phyloP scores from a whole-genome alignment of 2,329 filamentous ascomycete species.

The Ophiocordyceps polyrhachis-furcata region DNA sequence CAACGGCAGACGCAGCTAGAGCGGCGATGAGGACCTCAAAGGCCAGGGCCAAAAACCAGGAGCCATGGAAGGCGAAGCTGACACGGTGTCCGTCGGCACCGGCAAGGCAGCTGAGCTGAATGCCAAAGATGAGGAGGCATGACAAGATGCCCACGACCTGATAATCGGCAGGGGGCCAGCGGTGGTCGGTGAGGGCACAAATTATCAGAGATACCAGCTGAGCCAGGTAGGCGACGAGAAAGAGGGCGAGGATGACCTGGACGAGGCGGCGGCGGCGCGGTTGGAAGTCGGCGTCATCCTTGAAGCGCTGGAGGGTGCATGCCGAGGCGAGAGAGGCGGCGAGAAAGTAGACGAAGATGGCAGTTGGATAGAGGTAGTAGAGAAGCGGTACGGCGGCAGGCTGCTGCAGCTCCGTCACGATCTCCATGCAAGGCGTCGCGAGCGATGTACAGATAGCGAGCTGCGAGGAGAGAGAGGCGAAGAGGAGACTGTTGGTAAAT shows the following conservation, averaged over 20 bases:
- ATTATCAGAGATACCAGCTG: constrained; percentile 24
- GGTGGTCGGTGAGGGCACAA: constrained; percentile 13
- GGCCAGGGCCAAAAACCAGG: constrained; percentile 37
- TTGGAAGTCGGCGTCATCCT: constrained; percentile 5
- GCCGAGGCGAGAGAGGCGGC: constrained; percentile 29
- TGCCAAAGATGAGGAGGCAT: constrained; percentile 44
- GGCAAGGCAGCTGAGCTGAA: constrained; percentile 35
- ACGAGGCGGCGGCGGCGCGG: constrained; percentile 6
- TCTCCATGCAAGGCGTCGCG: constrained; percentile 6
- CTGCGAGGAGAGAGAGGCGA: neutral
- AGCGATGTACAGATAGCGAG: neutral
- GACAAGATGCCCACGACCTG: constrained; percentile 38
- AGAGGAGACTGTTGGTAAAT: no score
- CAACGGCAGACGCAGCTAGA: constrained; percentile 4
- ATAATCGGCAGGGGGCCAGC: constrained; percentile 26
- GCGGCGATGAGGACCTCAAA: constrained; percentile 32
- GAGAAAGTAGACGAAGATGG: constrained; percentile 38
- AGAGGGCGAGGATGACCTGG: constrained; percentile 24
- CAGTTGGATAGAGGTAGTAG: constrained; percentile 39
- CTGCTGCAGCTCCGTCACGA: constrained; percentile 2
- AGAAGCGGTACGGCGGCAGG: constrained; percentile 21
- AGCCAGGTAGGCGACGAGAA: constrained; percentile 26
- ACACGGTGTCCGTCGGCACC: constrained; percentile 27
- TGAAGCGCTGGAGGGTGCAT: constrained; percentile 31
- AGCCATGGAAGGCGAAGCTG: constrained; percentile 46